These are phyloP conservation scores for Apiosordaria backusii DNA, from an alignment of 495 filamentous ascomycete species.

Conservation along the genomic window DNA sequence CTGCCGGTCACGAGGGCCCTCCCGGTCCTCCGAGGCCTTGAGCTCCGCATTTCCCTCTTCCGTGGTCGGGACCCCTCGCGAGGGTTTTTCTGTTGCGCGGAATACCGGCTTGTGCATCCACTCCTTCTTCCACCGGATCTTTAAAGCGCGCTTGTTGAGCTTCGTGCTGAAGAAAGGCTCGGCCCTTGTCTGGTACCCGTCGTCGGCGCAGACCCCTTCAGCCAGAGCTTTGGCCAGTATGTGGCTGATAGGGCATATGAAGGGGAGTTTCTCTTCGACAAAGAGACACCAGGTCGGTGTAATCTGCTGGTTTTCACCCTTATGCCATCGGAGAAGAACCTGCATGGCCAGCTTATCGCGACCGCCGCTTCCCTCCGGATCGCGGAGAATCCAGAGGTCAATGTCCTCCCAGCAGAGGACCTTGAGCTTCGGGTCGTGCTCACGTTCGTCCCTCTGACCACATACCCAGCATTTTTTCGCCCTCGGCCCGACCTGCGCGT, in stretches of 20 bases:
- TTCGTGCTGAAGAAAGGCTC: conserved; percentile 18
- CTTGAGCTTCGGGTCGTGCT: conserved; percentile 13
- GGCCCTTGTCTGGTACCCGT: conserved; percentile 16
- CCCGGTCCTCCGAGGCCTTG: no score
- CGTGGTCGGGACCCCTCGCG: not conserved
- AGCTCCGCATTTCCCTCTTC: not conserved
- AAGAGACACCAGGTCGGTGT: conserved; percentile 19
- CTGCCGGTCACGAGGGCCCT: not conserved
- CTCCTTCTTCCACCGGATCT: conserved; percentile 19
- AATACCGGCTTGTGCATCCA: conserved; percentile 18
- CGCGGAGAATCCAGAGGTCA: conserved; percentile 19
- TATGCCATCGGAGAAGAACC: conserved; percentile 17
- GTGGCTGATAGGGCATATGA: conserved; percentile 15
- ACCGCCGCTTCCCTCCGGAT: conserved; percentile 16
- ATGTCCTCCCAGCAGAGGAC: conserved; percentile 24
- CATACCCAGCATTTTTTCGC: conserved; percentile 16
- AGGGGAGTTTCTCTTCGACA: conserved; percentile 16
- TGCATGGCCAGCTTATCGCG: conserved; percentile 17
- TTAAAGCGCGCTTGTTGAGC: conserved; percentile 18
- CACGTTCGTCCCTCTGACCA: conserved; percentile 5
- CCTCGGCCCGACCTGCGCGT: conserved; percentile 1
- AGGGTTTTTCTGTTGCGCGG: conserved; percentile 7
- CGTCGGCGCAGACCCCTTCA: conserved; percentile 11
- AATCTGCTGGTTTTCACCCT: conserved; percentile 18
- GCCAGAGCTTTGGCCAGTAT: conserved; percentile 18